A percentile compares a stretch with the other conserved stretches of the same genome.
phyloP scores from a whole-genome alignment of 352 stramenopile species.

The Phytophthora pinifolia region DNA sequence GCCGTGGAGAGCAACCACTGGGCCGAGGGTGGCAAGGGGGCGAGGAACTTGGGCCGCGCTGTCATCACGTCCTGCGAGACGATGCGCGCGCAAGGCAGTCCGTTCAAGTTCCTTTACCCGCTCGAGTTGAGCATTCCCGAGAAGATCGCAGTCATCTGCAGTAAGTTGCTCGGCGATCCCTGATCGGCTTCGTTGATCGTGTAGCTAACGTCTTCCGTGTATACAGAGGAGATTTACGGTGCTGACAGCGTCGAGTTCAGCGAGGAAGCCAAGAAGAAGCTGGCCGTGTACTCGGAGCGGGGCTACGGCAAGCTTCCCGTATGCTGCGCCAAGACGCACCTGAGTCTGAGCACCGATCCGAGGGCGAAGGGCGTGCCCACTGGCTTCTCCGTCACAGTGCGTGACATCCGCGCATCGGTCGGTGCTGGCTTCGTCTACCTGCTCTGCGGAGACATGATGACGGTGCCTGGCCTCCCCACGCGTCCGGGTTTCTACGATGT shows the following conservation, averaged over 20 bases:
- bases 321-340: conserved; percentile 99
- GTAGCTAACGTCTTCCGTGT: conserved; percentile 10
- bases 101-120: conserved; percentile 97
- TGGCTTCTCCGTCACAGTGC: conserved; percentile 93
- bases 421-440: conserved; percentile 97
- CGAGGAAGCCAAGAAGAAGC: conserved; percentile 93
- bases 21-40: conserved; percentile 79
- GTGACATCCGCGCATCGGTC: conserved; percentile 94
- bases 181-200: conserved; percentile 20
- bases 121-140: conserved; percentile 89
- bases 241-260: conserved; percentile 94
- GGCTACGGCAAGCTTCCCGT: conserved; percentile 85
- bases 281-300: conserved; percentile 88
- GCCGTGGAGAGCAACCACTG: conserved; percentile 95
- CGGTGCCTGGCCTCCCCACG: conserved; percentile 97
- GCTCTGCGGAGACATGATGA: conserved; percentile 98
- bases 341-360: conserved; percentile 96
- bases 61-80: conserved; percentile 91
- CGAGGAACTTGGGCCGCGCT: conserved; percentile 90
- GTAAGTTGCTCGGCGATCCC: conserved; percentile 91
- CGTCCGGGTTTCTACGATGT: conserved; percentile 98
- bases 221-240: conserved; percentile 95
- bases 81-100: conserved; percentile 68
- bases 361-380: conserved; percentile 93
- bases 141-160: conserved; percentile 96